These are phyloP conservation scores for Musa balbisiana DNA, from an alignment of 202 grass and related monocot species.

Conservation along the genomic window DNA sequence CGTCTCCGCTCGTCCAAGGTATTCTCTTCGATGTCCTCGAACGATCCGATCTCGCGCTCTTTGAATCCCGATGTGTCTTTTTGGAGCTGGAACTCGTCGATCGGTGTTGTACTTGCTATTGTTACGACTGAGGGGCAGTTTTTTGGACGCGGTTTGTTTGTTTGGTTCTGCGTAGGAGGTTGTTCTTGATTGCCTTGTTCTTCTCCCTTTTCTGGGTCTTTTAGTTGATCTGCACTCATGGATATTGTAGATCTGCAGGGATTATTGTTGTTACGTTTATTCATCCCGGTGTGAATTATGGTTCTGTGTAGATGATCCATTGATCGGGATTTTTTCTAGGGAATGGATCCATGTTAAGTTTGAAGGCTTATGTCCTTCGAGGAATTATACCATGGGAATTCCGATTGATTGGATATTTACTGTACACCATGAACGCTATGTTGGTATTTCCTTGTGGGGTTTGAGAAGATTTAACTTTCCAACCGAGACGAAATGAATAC, in stretches of 20 bases:
- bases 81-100: not conserved
- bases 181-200: not conserved
- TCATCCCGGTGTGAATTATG: too few species aligned
- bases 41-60: not conserved
- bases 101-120: not conserved
- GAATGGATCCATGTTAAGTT: too few species aligned
- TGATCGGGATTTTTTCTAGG: too few species aligned
- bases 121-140: not conserved
- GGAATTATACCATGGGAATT: too few species aligned
- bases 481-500: too few species aligned
- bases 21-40: not conserved
- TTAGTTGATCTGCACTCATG: not conserved
- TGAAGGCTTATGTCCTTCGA: too few species aligned
- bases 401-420: too few species aligned
- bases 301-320: too few species aligned
- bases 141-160: not conserved
- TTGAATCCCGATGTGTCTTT: too few species aligned
- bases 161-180: not conserved
- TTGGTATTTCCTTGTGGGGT: too few species aligned
- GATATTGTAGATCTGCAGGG: not conserved
- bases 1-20: constrained; percentile 37
- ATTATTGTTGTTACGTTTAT: not conserved
- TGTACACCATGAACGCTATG: too few species aligned
- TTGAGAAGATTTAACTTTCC: too few species aligned
- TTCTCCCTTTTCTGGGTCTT: not conserved